These are phyloP conservation scores for Karstenula rhodostoma DNA, from an alignment of 2,329 filamentous ascomycete genomes.

Conservation along the genomic window DNA sequence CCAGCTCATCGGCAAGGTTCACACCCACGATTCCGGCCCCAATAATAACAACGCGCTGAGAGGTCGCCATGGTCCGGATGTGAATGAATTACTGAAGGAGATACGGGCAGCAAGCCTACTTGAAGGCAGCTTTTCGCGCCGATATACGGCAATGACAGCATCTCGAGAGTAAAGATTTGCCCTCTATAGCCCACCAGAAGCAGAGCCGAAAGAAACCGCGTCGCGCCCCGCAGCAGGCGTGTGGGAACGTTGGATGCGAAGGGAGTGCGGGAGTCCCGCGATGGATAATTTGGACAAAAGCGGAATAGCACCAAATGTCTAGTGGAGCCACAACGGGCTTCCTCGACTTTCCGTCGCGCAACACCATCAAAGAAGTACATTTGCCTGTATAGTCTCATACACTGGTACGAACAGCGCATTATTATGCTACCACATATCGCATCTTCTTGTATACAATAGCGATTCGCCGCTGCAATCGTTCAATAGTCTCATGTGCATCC, in stretches of 20 bases:
- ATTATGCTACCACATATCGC: not conserved
- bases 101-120: constrained; percentile 10
- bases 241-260: constrained; percentile 4
- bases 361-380: not conserved
- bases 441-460: not conserved
- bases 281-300: constrained; percentile 19
- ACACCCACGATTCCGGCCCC: constrained; percentile 71
- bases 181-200: constrained; percentile 9
- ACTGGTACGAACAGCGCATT: not conserved
- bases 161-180: constrained; percentile 8
- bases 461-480: too few relatives aligned
- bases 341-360: not conserved
- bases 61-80: constrained; percentile 32
- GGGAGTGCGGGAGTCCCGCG: constrained; percentile 6
- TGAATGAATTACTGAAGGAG: constrained; percentile 2
- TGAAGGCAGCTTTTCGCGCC: constrained; percentile 9
- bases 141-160: constrained; percentile 12
- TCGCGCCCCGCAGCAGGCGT: constrained; percentile 11
- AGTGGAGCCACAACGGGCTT: constrained; percentile 5
- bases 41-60: constrained; percentile 53
- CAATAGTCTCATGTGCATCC: too few relatives aligned
- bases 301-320: constrained; percentile 11
- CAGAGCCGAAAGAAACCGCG: constrained; percentile 15
- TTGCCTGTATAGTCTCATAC: not conserved
- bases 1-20: constrained; percentile 71